A percentile compares a stretch with the other conserved stretches of the same genome.
phyloP scores from a whole-genome alignment of 768 basidiomycete species.

The Sporobolomyces roseus region DNA sequence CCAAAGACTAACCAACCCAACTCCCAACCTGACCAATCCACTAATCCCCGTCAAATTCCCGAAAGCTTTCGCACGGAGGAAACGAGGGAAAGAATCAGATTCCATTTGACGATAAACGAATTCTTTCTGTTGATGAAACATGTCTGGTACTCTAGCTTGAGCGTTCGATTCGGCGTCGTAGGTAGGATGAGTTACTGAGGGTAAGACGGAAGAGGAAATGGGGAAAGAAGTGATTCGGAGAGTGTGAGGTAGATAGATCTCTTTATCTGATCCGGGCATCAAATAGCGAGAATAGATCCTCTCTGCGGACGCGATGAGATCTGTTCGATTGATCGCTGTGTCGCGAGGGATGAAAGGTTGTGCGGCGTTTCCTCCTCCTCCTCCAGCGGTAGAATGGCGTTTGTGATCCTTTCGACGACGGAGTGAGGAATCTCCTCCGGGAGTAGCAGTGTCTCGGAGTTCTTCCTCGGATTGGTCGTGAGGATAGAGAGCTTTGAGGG shows the following conservation, averaged over 20 bases:
- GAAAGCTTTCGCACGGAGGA: slow-evolving; percentile 95
- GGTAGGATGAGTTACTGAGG: slow-evolving; percentile 54
- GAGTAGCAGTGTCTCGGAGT: neutral
- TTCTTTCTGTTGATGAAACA: slow-evolving; percentile 96
- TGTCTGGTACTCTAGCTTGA: slow-evolving; percentile 84
- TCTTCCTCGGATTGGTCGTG: slow-evolving; percentile 27
- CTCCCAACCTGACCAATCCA: slow-evolving; percentile 75
- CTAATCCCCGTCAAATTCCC: slow-evolving; percentile 92
- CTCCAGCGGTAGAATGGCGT: slow-evolving; percentile 16
- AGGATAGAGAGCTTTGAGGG: slow-evolving; percentile 43
- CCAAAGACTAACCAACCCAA: slow-evolving; percentile 84
- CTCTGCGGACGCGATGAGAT: slow-evolving; percentile 88
- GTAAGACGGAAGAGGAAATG: slow-evolving; percentile 67
- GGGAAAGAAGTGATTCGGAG: slow-evolving; percentile 90
- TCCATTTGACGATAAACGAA: slow-evolving; percentile 46
- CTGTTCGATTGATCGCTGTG: slow-evolving; percentile 79
- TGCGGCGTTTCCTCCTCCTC: slow-evolving; percentile 51
- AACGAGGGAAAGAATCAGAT: slow-evolving; percentile 57
- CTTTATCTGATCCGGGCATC: slow-evolving; percentile 82
- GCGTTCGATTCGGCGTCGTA: slow-evolving; percentile 61
- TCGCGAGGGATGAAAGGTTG: slow-evolving; percentile 92
- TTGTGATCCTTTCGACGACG: slow-evolving; percentile 7
- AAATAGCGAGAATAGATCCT: slow-evolving; percentile 95
- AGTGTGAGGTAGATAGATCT: slow-evolving; percentile 92
- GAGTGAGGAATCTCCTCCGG: neutral